Base-by-base conservation (phyloP, 345 rosid species). In the Combretum micranthum region DNA sequence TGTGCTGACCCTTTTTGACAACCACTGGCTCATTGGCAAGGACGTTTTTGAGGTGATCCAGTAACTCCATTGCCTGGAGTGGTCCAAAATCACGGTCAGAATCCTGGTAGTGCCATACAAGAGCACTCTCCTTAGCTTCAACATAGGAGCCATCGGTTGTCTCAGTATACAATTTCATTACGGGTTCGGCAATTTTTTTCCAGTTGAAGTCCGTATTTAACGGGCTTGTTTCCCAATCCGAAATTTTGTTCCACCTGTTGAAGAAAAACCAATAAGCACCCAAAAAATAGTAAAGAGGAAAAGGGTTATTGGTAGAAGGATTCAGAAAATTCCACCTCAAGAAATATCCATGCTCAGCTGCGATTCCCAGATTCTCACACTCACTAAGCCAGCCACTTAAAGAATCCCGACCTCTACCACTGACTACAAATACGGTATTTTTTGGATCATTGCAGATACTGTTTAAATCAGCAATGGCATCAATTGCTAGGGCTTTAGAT, bases 301-400 rank as follows among this genome's bases (percentile, higher is more conserved):
- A 45, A 6, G 39, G 3, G 39, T 32, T 32, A 32, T 3, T 32
- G 39, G 9, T 32, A 4, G 8, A 32, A 32, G 39, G 39, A 32
- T 32, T 32, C 39, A 10, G 39, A 32, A 32, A 6, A 32, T 32
- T 23, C 19, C 60, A 66, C 71, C 71, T 67, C 50, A 64, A 19
- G 72, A 69, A 72, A 59, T 63, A 76, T 23, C 81, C 81, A 44
- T 76, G 81, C 57, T 76, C 81, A 1, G 81, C 81, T 44, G 81
- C 81, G 21, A 76, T 72, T 16, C 81, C 81, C 10, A 76, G 64
- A 55, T 69, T 61, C 51, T 66, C 61, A 6, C 81, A 76, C 42
- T 53, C 59, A 17, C 61, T 20, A 52, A 76, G 58, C 77, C 81
- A 76, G 2, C 67, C 72, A 52, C 70, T 69, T 22, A 76, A 57